Evolutionary conservation across 176 grass and related monocot species (phyloP).

Genomic region (Musa itinerans): DNA sequence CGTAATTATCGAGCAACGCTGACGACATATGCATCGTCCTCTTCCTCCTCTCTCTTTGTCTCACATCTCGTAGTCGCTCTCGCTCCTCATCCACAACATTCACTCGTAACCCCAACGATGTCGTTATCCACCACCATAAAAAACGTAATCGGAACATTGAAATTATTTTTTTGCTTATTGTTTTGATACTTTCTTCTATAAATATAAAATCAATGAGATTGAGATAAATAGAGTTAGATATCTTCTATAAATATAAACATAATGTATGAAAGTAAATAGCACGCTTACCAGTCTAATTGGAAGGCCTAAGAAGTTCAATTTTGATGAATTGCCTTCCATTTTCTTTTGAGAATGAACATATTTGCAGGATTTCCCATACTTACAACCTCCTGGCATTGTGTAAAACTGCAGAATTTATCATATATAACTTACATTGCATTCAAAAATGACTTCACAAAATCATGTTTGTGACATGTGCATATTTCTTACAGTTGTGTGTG

Average conservation of each 20-base stretch:
- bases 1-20: no score
- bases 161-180: no score
- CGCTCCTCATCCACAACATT: no score
- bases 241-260: not conserved
- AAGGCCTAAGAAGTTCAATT: constrained; percentile 91
- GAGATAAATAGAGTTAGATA: no score
- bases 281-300: constrained; percentile 80
- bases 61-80: no score
- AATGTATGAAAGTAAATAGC: constrained; percentile 4
- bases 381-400: constrained; percentile 68
- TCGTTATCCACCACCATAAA: no score
- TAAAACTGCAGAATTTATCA: constrained; percentile 51
- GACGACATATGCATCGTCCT: no score
- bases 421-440: constrained; percentile 63
- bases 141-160: no score
- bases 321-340: constrained; percentile 43
- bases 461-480: not conserved
- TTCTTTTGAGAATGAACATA: constrained; percentile 54
- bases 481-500: not conserved
- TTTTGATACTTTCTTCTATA: no score
- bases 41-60: no score
- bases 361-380: constrained; percentile 76
- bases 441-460: constrained; percentile 8
- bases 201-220: no score
- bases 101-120: no score